Percentiles rank a stretch among this genome's conserved stretches.
Conservation (phyloP, 768 basidiomycete species). For the Dioszegia crocea region DNA sequence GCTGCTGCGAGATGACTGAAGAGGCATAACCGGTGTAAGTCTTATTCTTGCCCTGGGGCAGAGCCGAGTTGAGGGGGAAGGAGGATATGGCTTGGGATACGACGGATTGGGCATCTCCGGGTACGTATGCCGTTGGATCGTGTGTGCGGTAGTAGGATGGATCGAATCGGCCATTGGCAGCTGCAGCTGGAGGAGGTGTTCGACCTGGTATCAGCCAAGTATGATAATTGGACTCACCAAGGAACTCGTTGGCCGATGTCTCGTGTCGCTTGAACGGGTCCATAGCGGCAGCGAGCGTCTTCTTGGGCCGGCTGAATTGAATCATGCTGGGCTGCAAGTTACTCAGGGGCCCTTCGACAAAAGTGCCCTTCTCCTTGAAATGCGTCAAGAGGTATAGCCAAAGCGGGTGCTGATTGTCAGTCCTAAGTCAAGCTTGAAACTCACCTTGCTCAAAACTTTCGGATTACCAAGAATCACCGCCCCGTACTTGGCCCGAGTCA, state of each 20-base stretch:
- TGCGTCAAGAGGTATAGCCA: slow-evolving; percentile 98
- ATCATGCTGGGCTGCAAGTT: slow-evolving; percentile 99
- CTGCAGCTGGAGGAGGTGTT: slow-evolving; percentile 59
- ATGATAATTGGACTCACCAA: slow-evolving; percentile 50
- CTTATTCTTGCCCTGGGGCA: slow-evolving; percentile 67
- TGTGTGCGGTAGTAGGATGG: slow-evolving; percentile 92
- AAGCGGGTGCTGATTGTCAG: slow-evolving; percentile 70
- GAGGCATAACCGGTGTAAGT: slow-evolving; percentile 77
- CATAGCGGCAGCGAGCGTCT: slow-evolving; percentile 80
- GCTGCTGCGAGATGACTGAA: slow-evolving; percentile 90
- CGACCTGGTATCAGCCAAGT: slow-evolving; percentile 4
- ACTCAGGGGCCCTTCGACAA: slow-evolving; percentile 93
- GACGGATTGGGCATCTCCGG: slow-evolving; percentile 82
- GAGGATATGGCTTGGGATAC: slow-evolving; percentile 96
- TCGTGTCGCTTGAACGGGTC: slow-evolving; percentile 92
- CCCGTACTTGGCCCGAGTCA: slow-evolving; percentile 96
- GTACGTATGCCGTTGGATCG: slow-evolving; percentile 88
- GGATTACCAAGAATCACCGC: slow-evolving; percentile 99
- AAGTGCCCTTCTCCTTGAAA: slow-evolving; percentile 89
- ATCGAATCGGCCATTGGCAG: slow-evolving; percentile 92
- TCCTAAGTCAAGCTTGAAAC: slow-evolving; percentile 6
- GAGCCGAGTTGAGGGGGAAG: slow-evolving; percentile 53
- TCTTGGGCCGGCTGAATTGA: slow-evolving; percentile 95
- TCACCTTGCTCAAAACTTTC: slow-evolving; percentile 95
- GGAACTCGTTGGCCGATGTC: slow-evolving; percentile 78